These are phyloP conservation scores for Kwoniella sp. DNA, from an alignment of 768 basidiomycete species.

Conservation along the genomic window DNA sequence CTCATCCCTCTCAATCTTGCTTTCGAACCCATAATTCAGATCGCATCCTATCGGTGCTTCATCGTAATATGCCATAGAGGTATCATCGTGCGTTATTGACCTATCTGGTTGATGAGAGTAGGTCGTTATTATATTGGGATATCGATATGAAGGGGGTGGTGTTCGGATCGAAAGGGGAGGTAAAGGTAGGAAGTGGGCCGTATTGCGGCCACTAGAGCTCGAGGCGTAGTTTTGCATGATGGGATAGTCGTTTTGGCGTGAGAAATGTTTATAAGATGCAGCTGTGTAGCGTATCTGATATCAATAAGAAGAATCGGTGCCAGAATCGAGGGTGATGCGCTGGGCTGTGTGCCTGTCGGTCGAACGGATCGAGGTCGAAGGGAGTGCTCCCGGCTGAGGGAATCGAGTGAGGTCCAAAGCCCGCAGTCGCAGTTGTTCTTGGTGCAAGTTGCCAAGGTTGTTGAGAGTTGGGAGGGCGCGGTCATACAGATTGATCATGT, in stretches of 20 bases:
- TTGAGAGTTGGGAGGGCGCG: too few species aligned
- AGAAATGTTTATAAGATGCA: too few species aligned
- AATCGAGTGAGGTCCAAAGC: too few species aligned
- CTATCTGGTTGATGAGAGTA: constrained; percentile 53
- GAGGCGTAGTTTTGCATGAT: not conserved
- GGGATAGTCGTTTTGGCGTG: too few species aligned
- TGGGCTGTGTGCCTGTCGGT: too few species aligned
- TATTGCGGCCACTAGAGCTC: not conserved
- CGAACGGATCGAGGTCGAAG: too few species aligned
- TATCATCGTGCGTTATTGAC: constrained; percentile 40
- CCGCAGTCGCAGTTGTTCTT: not conserved
- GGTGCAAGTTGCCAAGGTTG: too few species aligned
- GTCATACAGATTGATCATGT: too few species aligned
- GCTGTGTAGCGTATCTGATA: too few species aligned
- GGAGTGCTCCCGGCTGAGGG: too few species aligned
- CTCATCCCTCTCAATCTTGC: constrained; percentile 47
- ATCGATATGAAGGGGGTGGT: constrained; percentile 38
- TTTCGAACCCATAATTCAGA: constrained; percentile 52
- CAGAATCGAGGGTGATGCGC: too few species aligned
- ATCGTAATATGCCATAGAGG: constrained; percentile 48
- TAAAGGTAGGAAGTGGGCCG: constrained; percentile 38
- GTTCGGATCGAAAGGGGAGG: constrained; percentile 31
- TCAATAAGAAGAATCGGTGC: too few species aligned
- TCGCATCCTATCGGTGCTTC: constrained; percentile 47
- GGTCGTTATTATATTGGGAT: constrained; percentile 47